Conservation (phyloP, 176 grass and related monocot genomes). For the Canna indica region DNA sequence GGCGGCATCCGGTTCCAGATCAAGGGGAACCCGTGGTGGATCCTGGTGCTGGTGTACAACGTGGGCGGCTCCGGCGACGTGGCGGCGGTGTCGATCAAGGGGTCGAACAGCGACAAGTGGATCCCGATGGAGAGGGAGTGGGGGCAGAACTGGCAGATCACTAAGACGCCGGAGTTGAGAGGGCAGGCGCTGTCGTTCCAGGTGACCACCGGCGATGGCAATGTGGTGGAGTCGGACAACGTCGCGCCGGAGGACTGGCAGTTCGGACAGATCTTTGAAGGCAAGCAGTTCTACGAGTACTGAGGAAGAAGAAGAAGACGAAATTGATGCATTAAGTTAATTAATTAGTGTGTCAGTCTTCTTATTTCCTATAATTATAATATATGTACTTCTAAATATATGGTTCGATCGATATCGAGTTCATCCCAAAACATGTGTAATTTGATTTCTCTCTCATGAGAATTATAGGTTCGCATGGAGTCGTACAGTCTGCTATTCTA, state of each 20-base stretch:
- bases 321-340: too few species aligned
- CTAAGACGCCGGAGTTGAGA: background rate
- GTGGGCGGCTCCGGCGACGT: slow-evolving; percentile 27
- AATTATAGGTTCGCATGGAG: too few species aligned
- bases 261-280: slow-evolving; percentile 20
- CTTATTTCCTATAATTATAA: too few species aligned
- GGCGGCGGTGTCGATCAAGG: slow-evolving; percentile 18
- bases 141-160: slow-evolving; percentile 35
- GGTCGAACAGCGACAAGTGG: slow-evolving; percentile 15
- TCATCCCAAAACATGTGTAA: too few species aligned
- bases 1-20: slow-evolving; percentile 27
- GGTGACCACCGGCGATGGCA: slow-evolving; percentile 23
- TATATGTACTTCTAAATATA: too few species aligned
- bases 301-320: too few species aligned
- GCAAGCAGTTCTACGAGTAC: background rate
- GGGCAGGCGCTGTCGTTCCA: slow-evolving; percentile 23
- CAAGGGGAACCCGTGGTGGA: slow-evolving; percentile 32
- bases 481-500: background rate
- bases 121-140: slow-evolving; percentile 28
- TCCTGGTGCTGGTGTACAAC: slow-evolving; percentile 32
- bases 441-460: too few species aligned
- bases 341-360: too few species aligned
- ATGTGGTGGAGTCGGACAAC: slow-evolving; percentile 16
- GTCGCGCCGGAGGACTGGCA: slow-evolving; percentile 29
- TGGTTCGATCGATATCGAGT: too few species aligned